A percentile compares a stretch with the other conserved stretches of the same genome.
phyloP scores from a whole-genome alignment of 2,329 filamentous ascomycete genomes.

The Aureobasidium uvarum region DNA sequence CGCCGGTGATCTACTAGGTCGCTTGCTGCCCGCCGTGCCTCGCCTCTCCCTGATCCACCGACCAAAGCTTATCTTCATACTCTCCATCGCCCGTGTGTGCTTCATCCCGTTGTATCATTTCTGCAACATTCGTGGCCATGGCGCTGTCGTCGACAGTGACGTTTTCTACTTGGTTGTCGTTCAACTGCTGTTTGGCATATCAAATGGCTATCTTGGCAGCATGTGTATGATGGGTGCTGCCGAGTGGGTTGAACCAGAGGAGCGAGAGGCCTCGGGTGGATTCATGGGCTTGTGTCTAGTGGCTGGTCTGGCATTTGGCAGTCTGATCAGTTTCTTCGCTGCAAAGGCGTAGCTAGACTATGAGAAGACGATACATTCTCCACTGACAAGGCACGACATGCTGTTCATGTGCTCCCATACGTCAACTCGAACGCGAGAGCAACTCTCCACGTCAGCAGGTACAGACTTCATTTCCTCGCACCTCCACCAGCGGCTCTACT shows the following conservation, averaged over 20 bases:
- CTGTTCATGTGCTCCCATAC: background rate
- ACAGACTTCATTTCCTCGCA: background rate
- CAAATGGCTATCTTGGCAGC: slow-evolving; percentile 83
- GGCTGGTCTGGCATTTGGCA: slow-evolving; percentile 77
- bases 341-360: slow-evolving; percentile 41
- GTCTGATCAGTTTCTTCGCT: slow-evolving; percentile 79
- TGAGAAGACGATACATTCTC: background rate
- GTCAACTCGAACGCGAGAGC: background rate
- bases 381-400: background rate
- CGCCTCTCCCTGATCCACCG: slow-evolving; percentile 57
- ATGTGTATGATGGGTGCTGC: slow-evolving; percentile 88
- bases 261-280: slow-evolving; percentile 83
- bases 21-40: slow-evolving; percentile 64
- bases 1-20: slow-evolving; percentile 75
- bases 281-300: slow-evolving; percentile 96
- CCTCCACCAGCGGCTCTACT: background rate
- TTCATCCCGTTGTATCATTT: slow-evolving; percentile 85
- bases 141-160: slow-evolving; percentile 74
- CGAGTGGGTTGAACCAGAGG: slow-evolving; percentile 75
- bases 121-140: slow-evolving; percentile 79
- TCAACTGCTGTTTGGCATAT: slow-evolving; percentile 78
- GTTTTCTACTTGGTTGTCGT: slow-evolving; percentile 83
- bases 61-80: slow-evolving; percentile 65
- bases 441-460: background rate
- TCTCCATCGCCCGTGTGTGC: slow-evolving; percentile 62